phyloP scores from a whole-genome alignment of 169 alveolate genomes.

The Eimeria necatrix region DNA sequence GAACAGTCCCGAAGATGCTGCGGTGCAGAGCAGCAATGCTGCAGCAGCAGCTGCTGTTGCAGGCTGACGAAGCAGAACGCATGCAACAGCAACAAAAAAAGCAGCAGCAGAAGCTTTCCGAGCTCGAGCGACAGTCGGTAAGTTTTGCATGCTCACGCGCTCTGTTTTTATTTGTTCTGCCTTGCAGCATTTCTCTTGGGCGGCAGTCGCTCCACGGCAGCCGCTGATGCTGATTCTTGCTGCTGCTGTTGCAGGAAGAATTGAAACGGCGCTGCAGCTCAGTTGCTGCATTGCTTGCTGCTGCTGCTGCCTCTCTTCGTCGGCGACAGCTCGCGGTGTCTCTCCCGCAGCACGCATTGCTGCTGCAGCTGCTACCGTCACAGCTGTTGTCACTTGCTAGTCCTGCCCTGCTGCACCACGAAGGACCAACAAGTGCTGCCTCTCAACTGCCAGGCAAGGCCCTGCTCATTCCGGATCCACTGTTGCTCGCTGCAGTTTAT shows the following conservation, averaged over 20 bases:
- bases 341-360: not conserved
- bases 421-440: not conserved
- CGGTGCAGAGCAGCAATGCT: not conserved
- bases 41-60: not conserved
- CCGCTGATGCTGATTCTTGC: not conserved
- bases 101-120: not conserved
- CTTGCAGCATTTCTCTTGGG: not conserved
- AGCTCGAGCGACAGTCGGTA: not conserved
- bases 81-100: not conserved
- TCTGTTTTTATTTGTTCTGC: not conserved
- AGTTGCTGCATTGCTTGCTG: not conserved
- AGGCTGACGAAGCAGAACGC: not conserved
- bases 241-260: not conserved
- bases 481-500: not conserved
- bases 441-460: not conserved
- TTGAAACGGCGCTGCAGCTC: not conserved
- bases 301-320: not conserved
- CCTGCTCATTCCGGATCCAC: too few relatives aligned
- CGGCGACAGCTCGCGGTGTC: not conserved
- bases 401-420: not conserved
- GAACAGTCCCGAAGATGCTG: not conserved
- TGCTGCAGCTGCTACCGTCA: not conserved
- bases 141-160: not conserved
- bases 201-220: not conserved
- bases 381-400: not conserved